Evolutionary conservation across 441 rosid species (phyloP).

Genomic region (Erodium texanum): DNA sequence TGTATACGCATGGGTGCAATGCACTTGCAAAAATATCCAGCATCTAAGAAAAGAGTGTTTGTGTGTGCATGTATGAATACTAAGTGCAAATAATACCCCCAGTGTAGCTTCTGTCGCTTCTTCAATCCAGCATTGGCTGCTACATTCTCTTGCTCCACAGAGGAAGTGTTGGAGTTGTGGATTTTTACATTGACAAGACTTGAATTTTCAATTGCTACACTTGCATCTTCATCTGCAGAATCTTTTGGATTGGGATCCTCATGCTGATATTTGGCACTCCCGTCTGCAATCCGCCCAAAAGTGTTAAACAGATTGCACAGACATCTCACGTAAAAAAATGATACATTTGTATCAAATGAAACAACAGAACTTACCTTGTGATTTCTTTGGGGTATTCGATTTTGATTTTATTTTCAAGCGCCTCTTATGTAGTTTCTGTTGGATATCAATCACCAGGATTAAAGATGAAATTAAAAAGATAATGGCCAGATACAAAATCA

Average conservation of each 20-base stretch:
- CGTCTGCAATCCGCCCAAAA: conserved; percentile 17
- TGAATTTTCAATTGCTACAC: conserved; percentile 16
- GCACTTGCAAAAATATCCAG: neutral
- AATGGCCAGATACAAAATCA: neutral
- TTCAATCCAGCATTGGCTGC: conserved; percentile 17
- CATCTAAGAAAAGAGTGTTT: neutral
- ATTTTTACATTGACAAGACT: conserved; percentile 11
- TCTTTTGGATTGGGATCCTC: conserved; percentile 15
- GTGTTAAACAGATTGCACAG: conserved; percentile 4
- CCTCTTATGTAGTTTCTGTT: conserved; percentile 57
- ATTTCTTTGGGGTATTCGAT: conserved; percentile 33
- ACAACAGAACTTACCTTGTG: conserved; percentile 19
- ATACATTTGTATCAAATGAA: neutral
- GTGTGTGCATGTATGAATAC: neutral
- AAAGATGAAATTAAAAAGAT: neutral
- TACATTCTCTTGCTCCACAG: conserved; percentile 15
- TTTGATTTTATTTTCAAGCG: conserved; percentile 50
- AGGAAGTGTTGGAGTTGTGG: conserved; percentile 14
- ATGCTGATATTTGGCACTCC: conserved; percentile 11
- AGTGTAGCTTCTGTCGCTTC: conserved; percentile 37
- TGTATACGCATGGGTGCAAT: too few species aligned
- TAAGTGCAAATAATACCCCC: conserved; percentile 35
- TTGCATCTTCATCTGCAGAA: conserved; percentile 16
- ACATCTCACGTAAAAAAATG: neutral
- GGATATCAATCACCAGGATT: conserved; percentile 2